Evolutionary conservation across 2,329 filamentous ascomycete species (phyloP), one percentile per base, ranked within the genome.

Genomic region (Fusarium chuoi): DNA sequence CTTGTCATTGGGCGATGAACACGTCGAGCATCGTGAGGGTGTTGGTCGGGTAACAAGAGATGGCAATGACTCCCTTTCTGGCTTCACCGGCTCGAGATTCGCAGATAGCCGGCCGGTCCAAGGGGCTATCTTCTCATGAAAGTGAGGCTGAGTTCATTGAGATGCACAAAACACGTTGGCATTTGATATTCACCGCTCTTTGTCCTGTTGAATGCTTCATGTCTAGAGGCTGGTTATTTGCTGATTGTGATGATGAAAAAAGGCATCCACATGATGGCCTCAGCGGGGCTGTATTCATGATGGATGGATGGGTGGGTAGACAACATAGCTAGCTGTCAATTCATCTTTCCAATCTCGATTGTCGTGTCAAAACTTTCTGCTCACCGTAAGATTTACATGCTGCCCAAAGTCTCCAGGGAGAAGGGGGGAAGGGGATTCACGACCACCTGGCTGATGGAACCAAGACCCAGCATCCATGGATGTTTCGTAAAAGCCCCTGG

Each of bases 251-350:
- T 26, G 54, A 55, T 51, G 52, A n/a, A 54, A 68, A 55, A 62
- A 71, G 67, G 57, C 63, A 48, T 63, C 57, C 54, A 60, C 69
- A 71, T 52, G 68, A 68, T 35, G 69, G 69, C 69, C 69, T 71
- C 69, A 68, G 55, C 55, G 58, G 62, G 62, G 67, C 46, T 68
- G 45, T 28, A 57, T 42, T 36, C 26, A 41, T 54, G 57, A 46
- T 68, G 48, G 63, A 30, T 68, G 68, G 56, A 18, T 71, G 58
- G 54, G 63, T 68, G 65, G 66, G 28, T 59, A 58, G 51, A 39
- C 24, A 41, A 24, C 35, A 54, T 36, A 41, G 38, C 18, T 38
- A 42, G 41, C 24, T 41, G 51, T 38, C 35, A 44, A 45, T 57
- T 36, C 39, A 62, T 49, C 33, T 46, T 44, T 17, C 48, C 30